These are phyloP conservation scores for Macrophomina tecta DNA, from an alignment of 2,329 filamentous ascomycete genomes.

Conservation along the genomic window DNA sequence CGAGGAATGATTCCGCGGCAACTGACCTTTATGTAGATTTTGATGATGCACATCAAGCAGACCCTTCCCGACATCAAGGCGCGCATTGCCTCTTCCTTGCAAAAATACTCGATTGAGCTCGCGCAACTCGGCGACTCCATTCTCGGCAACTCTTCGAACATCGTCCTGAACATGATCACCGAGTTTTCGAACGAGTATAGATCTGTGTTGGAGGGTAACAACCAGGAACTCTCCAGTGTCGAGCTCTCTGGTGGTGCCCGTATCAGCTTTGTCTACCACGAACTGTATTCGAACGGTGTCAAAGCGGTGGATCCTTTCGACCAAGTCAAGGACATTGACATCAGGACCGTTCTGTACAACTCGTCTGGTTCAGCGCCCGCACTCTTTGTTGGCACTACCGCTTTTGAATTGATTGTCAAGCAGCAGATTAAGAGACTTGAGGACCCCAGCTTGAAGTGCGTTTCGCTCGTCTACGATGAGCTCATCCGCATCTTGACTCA, in stretches of 20 bases:
- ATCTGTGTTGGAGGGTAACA: conserved; percentile 94
- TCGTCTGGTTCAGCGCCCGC: conserved; percentile 97
- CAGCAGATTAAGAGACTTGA: conserved; percentile 97
- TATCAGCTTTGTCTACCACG: conserved; percentile 99
- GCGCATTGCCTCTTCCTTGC: conserved; percentile 88
- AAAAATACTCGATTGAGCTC: conserved; percentile 88
- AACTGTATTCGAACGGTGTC: conserved; percentile 95
- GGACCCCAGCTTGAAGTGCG: conserved; percentile 96
- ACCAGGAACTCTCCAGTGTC: conserved; percentile 90
- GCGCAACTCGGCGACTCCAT: conserved; percentile 87
- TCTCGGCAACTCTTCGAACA: conserved; percentile 94
- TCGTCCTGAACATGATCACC: conserved; percentile 97
- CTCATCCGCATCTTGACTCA: conserved; percentile 93
- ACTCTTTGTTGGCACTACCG: conserved; percentile 94
- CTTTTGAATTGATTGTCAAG: conserved; percentile 99
- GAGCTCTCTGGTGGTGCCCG: conserved; percentile 95
- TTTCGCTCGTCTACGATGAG: conserved; percentile 96
- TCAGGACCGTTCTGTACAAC: conserved; percentile 96
- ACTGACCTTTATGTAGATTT: conserved; percentile 63
- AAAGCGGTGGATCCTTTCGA: conserved; percentile 99
- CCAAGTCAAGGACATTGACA: conserved; percentile 95
- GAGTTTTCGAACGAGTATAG: conserved; percentile 98
- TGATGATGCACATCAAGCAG: conserved; percentile 99
- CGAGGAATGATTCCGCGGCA: not conserved
- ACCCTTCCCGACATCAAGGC: conserved; percentile 98